phyloP scores from a whole-genome alignment of 148 eudicot species.

The Fallopia convolvulus region DNA sequence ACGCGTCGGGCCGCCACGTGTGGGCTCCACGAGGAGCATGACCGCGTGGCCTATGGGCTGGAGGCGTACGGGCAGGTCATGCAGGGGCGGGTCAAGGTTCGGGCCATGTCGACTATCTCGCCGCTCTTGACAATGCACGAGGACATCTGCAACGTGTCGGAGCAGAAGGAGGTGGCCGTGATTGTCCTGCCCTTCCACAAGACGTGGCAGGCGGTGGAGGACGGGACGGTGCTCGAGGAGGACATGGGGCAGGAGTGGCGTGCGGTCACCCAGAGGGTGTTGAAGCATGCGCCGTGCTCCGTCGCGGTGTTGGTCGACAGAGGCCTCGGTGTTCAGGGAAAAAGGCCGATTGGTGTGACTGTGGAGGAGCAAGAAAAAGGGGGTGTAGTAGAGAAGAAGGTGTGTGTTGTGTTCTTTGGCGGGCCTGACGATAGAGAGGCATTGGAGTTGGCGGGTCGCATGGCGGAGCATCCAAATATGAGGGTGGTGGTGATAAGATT shows the following conservation, averaged over 20 bases:
- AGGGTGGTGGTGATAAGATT: constrained; percentile 28
- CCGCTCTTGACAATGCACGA: constrained; percentile 46
- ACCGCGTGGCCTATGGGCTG: constrained; percentile 30
- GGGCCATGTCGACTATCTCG: constrained; percentile 47
- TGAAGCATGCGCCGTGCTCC: constrained; percentile 56
- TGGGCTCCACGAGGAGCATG: too few species aligned
- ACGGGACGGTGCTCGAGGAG: constrained; percentile 50
- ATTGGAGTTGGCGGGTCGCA: constrained; percentile 33
- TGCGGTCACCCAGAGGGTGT: constrained; percentile 40
- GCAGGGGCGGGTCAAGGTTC: constrained; percentile 35
- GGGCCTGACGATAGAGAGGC: constrained; percentile 60
- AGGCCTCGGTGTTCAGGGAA: constrained; percentile 31
- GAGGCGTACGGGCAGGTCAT: constrained; percentile 46
- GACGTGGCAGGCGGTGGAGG: constrained; percentile 19
- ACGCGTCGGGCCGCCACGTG: neutral
- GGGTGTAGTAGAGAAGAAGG: constrained; percentile 1
- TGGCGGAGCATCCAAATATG: constrained; percentile 42
- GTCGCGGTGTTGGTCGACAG: constrained; percentile 64
- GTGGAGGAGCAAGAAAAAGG: neutral
- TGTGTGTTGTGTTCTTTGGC: constrained; percentile 50
- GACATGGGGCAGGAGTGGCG: constrained; percentile 39
- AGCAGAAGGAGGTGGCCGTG: constrained; percentile 38
- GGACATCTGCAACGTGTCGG: constrained; percentile 51
- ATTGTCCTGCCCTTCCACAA: constrained; percentile 61
- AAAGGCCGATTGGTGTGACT: neutral